Base-by-base conservation (phyloP, 768 basidiomycete species). In the Coprinopsis sp. region DNA sequence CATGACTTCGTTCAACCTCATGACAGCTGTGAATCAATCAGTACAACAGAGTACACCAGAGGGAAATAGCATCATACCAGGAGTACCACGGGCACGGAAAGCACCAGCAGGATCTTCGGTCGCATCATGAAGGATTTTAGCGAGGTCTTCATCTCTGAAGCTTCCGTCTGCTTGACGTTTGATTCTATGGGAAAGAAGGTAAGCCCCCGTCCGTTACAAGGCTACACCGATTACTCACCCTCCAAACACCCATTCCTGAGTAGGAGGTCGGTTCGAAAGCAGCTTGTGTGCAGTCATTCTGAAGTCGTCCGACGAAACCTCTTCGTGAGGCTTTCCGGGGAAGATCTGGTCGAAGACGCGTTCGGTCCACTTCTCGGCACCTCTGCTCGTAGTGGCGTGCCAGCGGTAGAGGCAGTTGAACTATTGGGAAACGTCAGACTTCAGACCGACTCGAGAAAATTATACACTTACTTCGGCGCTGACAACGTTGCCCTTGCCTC, bases 341-440 rank as follows among this genome's bases (percentile, higher is more conserved):
- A 89, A 90, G 30, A 82, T 48, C 4, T 71, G 46, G 23, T 54
- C 52, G 55, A 86, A 79, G 14, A 79, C 61, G 16, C 58, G 23
- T 28, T 65, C 56, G 2, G 82, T 77, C 86, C 87, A 91, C 46
- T 79, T 63, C 58, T 87, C 89, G 44, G 91, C 89, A 44, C 75
- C 72, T 13, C 58, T 54, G 34, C 84, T 88, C 0, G 84, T 87
- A 0, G 89, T 90, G 1, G 90, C 83, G 37, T 92, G 90, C 90
- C 90, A 73, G 16, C 86, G 78, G 63, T 91, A 91, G 46, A 91
- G 65, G 55, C 84, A 85, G 55, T 91, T 91, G 70, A 91, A 91
- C 84, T 87, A 8, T 37, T 23, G 6, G 14, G 22, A 47, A 29
- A n/a, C 4, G 22, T n/a, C n/a, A n/a, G n/a, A n/a, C n/a, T n/a